phyloP scores from a whole-genome alignment of 805 yeast genomes.

The Pichia nanzhaoensis region DNA sequence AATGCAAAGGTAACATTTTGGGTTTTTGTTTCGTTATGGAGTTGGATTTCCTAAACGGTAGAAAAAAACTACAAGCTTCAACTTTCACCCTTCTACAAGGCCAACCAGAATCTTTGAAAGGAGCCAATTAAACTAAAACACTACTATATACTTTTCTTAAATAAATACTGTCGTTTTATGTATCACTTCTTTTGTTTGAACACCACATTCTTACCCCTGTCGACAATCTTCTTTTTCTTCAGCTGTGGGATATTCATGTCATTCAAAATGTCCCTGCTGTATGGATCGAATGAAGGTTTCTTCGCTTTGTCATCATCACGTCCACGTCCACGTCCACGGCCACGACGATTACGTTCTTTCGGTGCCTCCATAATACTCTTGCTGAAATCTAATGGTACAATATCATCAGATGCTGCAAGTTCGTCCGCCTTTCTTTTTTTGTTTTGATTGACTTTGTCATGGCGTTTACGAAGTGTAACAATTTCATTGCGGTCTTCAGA shows the following conservation, averaged over 20 bases:
- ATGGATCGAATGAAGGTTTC: slow-evolving; percentile 54
- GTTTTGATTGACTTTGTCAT: slow-evolving; percentile 12
- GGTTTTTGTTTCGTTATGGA: slow-evolving; percentile 91
- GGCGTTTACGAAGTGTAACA: slow-evolving; percentile 24
- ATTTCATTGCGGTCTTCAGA: slow-evolving; percentile 21
- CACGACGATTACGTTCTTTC: slow-evolving; percentile 5
- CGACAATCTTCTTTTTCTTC: slow-evolving; percentile 24
- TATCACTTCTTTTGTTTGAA: slow-evolving; percentile 20
- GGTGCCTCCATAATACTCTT: slow-evolving; percentile 20
- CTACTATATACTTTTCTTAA: not conserved
- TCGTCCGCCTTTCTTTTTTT: slow-evolving; percentile 15
- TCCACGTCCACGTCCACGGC: slow-evolving; percentile 6
- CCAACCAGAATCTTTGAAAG: slow-evolving; percentile 50
- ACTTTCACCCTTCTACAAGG: slow-evolving; percentile 86
- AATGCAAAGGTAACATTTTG: slow-evolving; percentile 62
- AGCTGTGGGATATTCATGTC: slow-evolving; percentile 19
- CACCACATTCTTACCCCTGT: slow-evolving; percentile 24
- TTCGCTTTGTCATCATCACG: slow-evolving; percentile 17
- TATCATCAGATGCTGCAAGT: slow-evolving; percentile 20
- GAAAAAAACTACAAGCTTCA: slow-evolving; percentile 78
- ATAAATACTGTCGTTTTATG: not conserved
- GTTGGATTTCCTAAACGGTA: slow-evolving; percentile 89
- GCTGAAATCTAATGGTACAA: slow-evolving; percentile 25
- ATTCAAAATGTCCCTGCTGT: slow-evolving; percentile 28
- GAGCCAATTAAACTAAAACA: not conserved